A percentile compares a stretch with the other conserved stretches of the same genome.
Evolutionary conservation across 225 moss, liverwort and hornwort genomes (phyloP).

Genomic region (Pleurozium schreberi): DNA sequence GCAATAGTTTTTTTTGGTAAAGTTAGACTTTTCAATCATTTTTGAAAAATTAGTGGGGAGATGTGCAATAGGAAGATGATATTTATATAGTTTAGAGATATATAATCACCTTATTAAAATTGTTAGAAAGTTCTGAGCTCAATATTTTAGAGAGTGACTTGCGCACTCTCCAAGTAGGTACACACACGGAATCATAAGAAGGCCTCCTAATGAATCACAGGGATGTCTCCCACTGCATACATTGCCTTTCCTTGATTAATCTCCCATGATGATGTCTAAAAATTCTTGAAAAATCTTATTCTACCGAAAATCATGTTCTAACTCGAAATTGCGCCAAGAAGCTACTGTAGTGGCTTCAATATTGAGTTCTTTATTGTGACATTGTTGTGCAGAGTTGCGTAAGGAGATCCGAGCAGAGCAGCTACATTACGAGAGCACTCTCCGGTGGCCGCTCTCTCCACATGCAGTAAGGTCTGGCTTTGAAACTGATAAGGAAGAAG

Average conservation of each 20-base stretch:
- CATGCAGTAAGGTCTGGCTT: conserved; percentile 1
- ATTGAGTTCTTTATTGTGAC: background rate
- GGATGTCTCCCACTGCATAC: background rate
- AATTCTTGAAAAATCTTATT: background rate
- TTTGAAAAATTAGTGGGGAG: background rate
- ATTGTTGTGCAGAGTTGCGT: conserved; percentile 18
- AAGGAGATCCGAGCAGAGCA: conserved; percentile 40
- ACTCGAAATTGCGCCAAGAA: background rate
- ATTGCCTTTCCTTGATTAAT: background rate
- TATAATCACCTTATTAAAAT: background rate
- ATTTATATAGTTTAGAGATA: background rate
- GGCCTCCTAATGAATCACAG: background rate
- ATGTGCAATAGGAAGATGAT: background rate
- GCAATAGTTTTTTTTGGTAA: background rate
- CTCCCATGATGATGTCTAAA: too few species aligned
- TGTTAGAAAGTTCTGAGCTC: background rate
- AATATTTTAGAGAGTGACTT: background rate
- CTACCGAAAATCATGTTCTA: background rate
- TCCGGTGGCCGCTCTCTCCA: conserved; percentile 16
- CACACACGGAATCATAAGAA: background rate
- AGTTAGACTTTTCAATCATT: background rate
- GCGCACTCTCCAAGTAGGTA: background rate
- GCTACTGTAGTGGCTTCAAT: background rate
- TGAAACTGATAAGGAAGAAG: conserved; percentile 2
- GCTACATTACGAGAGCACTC: conserved; percentile 3